A percentile compares a stretch with the other conserved stretches of the same genome.
These are phyloP conservation scores for Leccinum subgranulosum DNA, from an alignment of 768 basidiomycete genomes.

Conservation along the genomic window DNA sequence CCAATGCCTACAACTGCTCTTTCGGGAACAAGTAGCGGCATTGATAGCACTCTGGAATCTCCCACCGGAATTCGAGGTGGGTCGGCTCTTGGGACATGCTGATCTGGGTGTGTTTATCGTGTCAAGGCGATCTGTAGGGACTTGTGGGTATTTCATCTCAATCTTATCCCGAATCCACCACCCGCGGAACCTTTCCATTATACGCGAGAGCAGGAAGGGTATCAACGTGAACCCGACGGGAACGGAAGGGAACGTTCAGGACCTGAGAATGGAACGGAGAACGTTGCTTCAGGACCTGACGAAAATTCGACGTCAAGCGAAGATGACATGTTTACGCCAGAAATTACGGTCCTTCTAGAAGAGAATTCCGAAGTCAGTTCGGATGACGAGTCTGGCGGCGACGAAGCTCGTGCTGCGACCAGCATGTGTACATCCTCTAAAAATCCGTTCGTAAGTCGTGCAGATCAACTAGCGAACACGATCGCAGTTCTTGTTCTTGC, in stretches of 20 bases:
- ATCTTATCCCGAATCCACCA: conserved; percentile 55
- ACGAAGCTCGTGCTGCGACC: conserved; percentile 11
- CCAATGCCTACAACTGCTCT: conserved; percentile 77
- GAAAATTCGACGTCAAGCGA: conserved; percentile 13
- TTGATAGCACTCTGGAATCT: conserved; percentile 64
- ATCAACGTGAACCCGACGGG: conserved; percentile 9
- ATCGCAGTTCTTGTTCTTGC: conserved; percentile 71
- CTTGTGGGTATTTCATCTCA: conserved; percentile 76
- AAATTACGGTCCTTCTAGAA: conserved; percentile 38
- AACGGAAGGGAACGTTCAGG: conserved; percentile 3
- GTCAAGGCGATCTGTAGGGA: conserved; percentile 69
- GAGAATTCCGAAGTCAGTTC: conserved; percentile 36
- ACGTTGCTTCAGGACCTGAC: conserved; percentile 8
- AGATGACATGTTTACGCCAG: conserved; percentile 31
- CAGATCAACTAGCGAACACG: conserved; percentile 44
- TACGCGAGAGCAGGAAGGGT: conserved; percentile 36
- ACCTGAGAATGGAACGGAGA: conserved; percentile 18
- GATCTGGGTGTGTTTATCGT: conserved; percentile 4
- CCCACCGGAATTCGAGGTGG: conserved; percentile 77
- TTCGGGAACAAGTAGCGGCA: conserved; percentile 72
- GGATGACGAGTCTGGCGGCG: conserved; percentile 24
- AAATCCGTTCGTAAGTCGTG: conserved; percentile 23
- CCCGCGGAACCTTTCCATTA: conserved; percentile 57
- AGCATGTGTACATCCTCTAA: conserved; percentile 2
- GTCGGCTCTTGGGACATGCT: conserved; percentile 9